Conservation (phyloP, 148 eudicot genomes). For the Fagopyrum esculentum region DNA sequence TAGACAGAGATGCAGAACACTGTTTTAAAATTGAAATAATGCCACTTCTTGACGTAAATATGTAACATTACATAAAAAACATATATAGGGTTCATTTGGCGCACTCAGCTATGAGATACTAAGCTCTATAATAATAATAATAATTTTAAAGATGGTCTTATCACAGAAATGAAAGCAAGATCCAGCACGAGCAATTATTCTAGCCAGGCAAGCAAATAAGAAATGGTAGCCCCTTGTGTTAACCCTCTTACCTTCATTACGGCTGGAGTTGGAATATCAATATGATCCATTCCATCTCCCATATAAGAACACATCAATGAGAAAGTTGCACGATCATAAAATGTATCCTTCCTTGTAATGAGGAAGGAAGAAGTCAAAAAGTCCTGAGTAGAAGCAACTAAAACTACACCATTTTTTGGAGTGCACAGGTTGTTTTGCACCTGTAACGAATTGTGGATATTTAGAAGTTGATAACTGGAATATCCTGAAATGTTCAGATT, state of each 20-base stretch:
- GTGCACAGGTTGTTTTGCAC: constrained; percentile 97
- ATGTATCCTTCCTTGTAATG: constrained; percentile 92
- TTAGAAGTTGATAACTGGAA: background rate
- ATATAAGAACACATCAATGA: constrained; percentile 79
- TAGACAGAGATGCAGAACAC: background rate
- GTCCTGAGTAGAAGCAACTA: constrained; percentile 98
- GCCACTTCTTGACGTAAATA: background rate
- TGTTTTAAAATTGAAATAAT: background rate
- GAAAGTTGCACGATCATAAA: constrained; percentile 87
- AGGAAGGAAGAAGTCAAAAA: constrained; percentile 87
- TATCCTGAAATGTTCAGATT: background rate
- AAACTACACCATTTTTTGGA: constrained; percentile 90
- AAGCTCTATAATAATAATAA: background rate
- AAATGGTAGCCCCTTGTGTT: background rate
- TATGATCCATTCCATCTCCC: constrained; percentile 89
- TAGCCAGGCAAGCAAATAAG: background rate
- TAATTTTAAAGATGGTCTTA: background rate
- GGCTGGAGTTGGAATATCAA: constrained; percentile 86
- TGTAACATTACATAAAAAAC: background rate
- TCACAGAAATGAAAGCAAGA: background rate
- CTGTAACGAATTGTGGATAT: constrained; percentile 27
- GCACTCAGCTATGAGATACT: background rate
- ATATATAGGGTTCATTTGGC: too few species aligned
- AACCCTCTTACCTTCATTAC: constrained; percentile 55
- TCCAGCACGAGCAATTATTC: background rate